Evolutionary conservation across 2,329 filamentous ascomycete genomes (phyloP).

Genomic region (Tolypocladium tropicale): DNA sequence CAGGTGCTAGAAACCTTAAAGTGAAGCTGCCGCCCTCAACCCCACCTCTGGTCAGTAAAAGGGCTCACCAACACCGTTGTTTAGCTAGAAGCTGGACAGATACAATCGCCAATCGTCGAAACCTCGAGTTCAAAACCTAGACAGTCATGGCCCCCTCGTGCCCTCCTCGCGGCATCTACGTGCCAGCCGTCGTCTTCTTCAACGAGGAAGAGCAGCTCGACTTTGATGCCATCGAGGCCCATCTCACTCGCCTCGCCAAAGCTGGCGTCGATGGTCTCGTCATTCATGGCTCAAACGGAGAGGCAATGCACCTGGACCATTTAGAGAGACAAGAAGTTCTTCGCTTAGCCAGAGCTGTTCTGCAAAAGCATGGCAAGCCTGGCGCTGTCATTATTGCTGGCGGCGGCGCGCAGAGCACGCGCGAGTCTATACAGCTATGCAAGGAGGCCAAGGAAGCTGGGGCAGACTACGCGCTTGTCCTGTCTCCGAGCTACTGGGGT

Average conservation of each 20-base stretch:
- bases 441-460: conserved; percentile 59
- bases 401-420: conserved; percentile 64
- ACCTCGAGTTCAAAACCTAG: background rate
- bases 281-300: conserved; percentile 75
- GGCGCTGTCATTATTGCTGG: conserved; percentile 53
- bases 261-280: conserved; percentile 66
- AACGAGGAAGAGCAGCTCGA: conserved; percentile 22
- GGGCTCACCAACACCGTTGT: background rate
- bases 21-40: background rate
- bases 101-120: background rate
- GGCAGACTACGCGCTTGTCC: conserved; percentile 65
- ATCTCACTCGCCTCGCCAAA: conserved; percentile 38
- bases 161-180: conserved; percentile 22
- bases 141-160: background rate
- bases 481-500: conserved; percentile 69
- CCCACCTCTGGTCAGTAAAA: background rate
- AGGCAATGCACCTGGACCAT: conserved; percentile 69
- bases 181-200: conserved; percentile 27
- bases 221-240: conserved; percentile 18
- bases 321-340: conserved; percentile 60
- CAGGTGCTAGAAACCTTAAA: background rate
- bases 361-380: conserved; percentile 1
- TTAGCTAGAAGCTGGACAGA: background rate
- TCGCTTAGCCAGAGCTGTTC: conserved; percentile 37
- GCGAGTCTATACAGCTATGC: conserved; percentile 63